A percentile compares a stretch with the other conserved stretches of the same genome.
Evolutionary conservation across 2,329 filamentous ascomycete genomes (phyloP).

Genomic region (Zymoseptoria brevis): DNA sequence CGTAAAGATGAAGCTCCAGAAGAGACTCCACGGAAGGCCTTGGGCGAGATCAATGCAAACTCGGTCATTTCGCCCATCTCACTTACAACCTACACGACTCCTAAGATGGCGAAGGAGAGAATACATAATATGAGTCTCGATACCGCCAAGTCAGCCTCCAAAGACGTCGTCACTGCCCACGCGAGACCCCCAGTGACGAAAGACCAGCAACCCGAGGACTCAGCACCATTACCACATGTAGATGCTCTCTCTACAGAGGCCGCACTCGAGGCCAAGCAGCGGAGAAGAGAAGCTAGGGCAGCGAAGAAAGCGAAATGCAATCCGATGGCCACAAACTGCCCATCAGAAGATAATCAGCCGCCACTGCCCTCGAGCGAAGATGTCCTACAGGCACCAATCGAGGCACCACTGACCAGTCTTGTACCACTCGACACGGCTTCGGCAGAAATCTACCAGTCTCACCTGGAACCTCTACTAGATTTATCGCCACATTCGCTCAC

Average conservation of each 20-base stretch:
- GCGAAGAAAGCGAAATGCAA: conserved; percentile 4
- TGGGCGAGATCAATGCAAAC: conserved; percentile 19
- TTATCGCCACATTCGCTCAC: conserved; percentile 28
- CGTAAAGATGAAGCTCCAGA: background rate
- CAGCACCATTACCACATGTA: background rate
- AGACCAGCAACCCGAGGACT: conserved; percentile 1
- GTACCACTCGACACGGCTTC: background rate
- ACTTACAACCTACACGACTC: background rate
- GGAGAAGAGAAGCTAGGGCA: background rate
- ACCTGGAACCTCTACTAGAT: conserved; percentile 22
- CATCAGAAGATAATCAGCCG: background rate
- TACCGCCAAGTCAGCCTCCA: background rate
- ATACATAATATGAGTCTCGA: background rate
- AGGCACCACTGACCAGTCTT: background rate
- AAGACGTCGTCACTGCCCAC: background rate
- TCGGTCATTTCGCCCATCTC: conserved; percentile 12
- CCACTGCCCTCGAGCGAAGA: background rate
- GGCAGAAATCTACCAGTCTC: conserved; percentile 16
- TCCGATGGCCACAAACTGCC: background rate
- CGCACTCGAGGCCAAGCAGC: background rate
- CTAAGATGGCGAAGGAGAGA: background rate
- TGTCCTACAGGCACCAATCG: background rate
- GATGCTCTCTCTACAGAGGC: background rate
- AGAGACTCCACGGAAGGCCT: conserved; percentile 10
- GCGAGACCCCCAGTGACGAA: background rate